Conservation (phyloP, 2,329 filamentous ascomycete genomes). For the Tolypocladium sp. region DNA sequence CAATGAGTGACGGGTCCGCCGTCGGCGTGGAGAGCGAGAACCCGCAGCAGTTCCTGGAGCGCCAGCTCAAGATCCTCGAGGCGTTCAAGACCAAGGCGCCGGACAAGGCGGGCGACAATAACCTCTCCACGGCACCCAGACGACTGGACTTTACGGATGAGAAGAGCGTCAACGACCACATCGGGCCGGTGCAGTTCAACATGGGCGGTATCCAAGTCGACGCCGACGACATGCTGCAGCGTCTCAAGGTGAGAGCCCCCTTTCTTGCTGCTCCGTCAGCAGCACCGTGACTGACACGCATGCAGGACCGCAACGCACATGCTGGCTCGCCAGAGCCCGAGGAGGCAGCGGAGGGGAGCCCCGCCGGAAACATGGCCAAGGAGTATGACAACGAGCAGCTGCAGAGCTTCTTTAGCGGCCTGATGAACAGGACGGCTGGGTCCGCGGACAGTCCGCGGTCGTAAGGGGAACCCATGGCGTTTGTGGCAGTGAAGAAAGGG, state of each 20-base stretch:
- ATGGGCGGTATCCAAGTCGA: slow-evolving; percentile 96
- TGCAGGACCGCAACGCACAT: slow-evolving; percentile 48
- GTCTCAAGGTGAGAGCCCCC: slow-evolving; percentile 58
- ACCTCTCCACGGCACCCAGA: slow-evolving; percentile 11
- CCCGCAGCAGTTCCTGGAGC: slow-evolving; percentile 66
- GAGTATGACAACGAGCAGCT: slow-evolving; percentile 44
- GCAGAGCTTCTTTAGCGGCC: slow-evolving; percentile 48
- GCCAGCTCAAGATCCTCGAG: slow-evolving; percentile 71
- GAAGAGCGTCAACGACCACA: slow-evolving; percentile 62
- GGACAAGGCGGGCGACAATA: slow-evolving; percentile 27
- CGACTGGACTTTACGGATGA: slow-evolving; percentile 27
- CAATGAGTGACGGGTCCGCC: slow-evolving; percentile 25
- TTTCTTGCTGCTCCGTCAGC: no score
- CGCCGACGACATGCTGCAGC: slow-evolving; percentile 84
- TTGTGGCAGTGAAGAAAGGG: neutral
- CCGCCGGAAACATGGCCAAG: slow-evolving; percentile 32
- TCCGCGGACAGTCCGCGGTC: slow-evolving; percentile 12
- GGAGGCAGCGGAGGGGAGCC: slow-evolving; percentile 25
- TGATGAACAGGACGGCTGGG: slow-evolving; percentile 45
- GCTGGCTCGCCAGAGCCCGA: slow-evolving; percentile 34
- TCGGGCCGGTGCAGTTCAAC: slow-evolving; percentile 93
- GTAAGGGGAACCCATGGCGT: neutral
- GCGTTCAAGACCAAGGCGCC: slow-evolving; percentile 45
- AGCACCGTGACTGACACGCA: slow-evolving; percentile 9
- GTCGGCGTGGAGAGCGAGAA: slow-evolving; percentile 39